These are phyloP conservation scores for Casaregolazyma lundiana DNA, from an alignment of 1,139 yeast genomes.

Conservation along the genomic window DNA sequence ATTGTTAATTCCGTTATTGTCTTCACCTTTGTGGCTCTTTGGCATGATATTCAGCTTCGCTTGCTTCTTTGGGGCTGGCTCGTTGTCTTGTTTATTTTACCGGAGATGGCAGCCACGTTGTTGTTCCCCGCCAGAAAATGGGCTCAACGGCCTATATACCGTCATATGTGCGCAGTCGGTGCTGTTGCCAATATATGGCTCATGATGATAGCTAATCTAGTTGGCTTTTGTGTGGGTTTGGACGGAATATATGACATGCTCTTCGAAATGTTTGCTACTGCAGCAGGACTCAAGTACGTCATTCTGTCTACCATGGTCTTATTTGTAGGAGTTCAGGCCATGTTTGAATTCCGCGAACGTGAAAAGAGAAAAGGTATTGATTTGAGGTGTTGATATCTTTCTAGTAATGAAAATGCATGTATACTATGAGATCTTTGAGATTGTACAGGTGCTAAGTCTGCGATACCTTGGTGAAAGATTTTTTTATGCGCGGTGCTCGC, in stretches of 20 bases:
- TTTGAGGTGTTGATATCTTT: conserved; percentile 59
- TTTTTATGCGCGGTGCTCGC: conserved; percentile 12
- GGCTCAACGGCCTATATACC: conserved; percentile 56
- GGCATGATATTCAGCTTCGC: conserved; percentile 95
- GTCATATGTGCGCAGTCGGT: conserved; percentile 80
- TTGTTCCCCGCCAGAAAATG: conserved; percentile 33
- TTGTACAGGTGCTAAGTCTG: not conserved
- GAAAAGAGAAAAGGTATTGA: conserved; percentile 82
- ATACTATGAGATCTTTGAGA: too few relatives aligned
- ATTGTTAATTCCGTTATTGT: conserved; percentile 75
- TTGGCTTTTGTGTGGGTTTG: conserved; percentile 88
- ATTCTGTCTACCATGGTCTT: conserved; percentile 58
- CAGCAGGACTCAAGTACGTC: conserved; percentile 61
- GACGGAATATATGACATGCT: conserved; percentile 74
- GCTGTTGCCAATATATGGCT: conserved; percentile 90
- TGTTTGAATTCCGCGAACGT: conserved; percentile 87
- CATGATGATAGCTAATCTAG: conserved; percentile 96
- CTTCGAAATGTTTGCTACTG: conserved; percentile 65
- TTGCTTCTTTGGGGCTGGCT: conserved; percentile 95
- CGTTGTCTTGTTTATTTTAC: conserved; percentile 79
- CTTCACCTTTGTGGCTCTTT: conserved; percentile 94
- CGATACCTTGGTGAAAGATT: not conserved
- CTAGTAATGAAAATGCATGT: not conserved
- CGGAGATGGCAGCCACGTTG: conserved; percentile 68
- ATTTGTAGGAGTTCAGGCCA: conserved; percentile 82